Conservation (phyloP, 176 grass and related monocot genomes). For the Cymbopogon citratus region DNA sequence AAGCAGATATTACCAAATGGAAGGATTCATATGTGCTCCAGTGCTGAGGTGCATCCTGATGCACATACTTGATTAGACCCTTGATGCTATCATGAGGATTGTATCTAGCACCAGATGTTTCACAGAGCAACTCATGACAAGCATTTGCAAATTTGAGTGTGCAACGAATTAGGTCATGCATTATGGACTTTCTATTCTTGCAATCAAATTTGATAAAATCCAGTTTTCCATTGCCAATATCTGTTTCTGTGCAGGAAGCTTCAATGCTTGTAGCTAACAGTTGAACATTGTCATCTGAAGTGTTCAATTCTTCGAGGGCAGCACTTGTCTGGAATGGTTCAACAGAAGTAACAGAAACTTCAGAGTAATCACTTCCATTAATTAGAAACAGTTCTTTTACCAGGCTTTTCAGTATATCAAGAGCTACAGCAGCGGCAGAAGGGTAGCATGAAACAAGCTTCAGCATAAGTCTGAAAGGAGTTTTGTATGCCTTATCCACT, state of each 20-base stretch:
- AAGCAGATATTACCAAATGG: conserved; percentile 40
- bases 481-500: conserved; percentile 35
- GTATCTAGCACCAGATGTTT: conserved; percentile 15
- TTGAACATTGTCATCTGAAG: conserved; percentile 24
- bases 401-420: conserved; percentile 52
- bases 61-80: conserved; percentile 42
- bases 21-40: conserved; percentile 63
- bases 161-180: conserved; percentile 31
- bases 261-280: not conserved
- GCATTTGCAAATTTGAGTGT: conserved; percentile 54
- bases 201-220: conserved; percentile 7
- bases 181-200: conserved; percentile 6
- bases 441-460: conserved; percentile 58
- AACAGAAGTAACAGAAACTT: not conserved
- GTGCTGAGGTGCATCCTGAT: conserved; percentile 35
- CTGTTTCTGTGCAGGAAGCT: conserved; percentile 19
- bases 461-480: conserved; percentile 43
- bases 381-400: conserved; percentile 41
- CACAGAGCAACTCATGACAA: conserved; percentile 46
- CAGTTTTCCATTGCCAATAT: conserved; percentile 5
- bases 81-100: conserved; percentile 44
- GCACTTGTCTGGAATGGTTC: conserved; percentile 24
- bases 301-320: not conserved
- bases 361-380: conserved; percentile 17
- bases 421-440: conserved; percentile 40